Evolutionary conservation across 164 flowering plant species (phyloP).

Genomic region (Cinnamomum chago): DNA sequence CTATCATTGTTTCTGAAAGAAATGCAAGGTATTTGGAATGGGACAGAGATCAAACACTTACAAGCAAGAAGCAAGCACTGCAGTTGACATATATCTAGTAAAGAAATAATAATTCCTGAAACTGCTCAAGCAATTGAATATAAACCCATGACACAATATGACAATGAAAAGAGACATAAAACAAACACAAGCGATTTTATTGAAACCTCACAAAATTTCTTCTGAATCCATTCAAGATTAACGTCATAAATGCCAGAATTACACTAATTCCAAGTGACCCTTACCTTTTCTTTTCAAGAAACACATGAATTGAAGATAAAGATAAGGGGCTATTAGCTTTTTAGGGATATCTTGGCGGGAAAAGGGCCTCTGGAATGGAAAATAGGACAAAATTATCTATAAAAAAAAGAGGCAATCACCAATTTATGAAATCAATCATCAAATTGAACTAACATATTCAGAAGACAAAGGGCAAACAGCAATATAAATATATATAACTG

Average conservation of each 20-base stretch:
- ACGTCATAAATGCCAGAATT: too few relatives aligned
- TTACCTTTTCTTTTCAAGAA: not conserved
- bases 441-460: not conserved
- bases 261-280: not conserved
- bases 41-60: not conserved
- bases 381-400: not conserved
- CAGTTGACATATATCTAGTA: not conserved
- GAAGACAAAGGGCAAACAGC: not conserved
- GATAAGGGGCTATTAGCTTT: not conserved
- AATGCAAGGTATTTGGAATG: not conserved
- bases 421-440: not conserved
- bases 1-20: not conserved
- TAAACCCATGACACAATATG: not conserved
- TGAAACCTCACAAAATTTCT: not conserved
- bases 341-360: not conserved
- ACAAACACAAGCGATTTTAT: not conserved
- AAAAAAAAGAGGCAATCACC: not conserved
- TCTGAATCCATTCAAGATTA: not conserved
- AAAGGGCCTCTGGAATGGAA: not conserved
- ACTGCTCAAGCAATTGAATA: not conserved
- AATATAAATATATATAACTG: too few relatives aligned
- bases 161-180: not conserved
- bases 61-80: not conserved
- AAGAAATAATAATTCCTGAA: not conserved
- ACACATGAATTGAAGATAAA: not conserved